Conservation (phyloP, 768 basidiomycete species). For the Amylocystis lapponica region DNA sequence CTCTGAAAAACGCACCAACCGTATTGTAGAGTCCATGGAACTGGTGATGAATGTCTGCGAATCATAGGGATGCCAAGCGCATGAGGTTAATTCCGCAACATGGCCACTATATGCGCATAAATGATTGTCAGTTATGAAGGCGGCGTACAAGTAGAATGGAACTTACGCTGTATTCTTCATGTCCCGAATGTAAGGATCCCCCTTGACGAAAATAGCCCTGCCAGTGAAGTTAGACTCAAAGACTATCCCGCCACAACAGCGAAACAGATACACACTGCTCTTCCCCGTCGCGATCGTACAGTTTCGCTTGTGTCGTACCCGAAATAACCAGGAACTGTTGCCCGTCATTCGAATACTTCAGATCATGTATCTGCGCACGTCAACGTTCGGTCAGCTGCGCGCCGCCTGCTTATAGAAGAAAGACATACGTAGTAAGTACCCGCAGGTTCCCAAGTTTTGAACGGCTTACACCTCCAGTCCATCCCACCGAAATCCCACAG, state of each 20-base stretch:
- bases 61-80: constrained; percentile 91
- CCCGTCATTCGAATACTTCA: constrained; percentile 86
- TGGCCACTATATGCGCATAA: constrained; percentile 62
- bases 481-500: constrained; percentile 99
- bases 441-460: constrained; percentile 94
- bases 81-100: constrained; percentile 85
- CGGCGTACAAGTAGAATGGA: constrained; percentile 6
- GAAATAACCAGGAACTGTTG: constrained; percentile 83
- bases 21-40: constrained; percentile 93
- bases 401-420: constrained; percentile 6
- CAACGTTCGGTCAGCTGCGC: constrained; percentile 5
- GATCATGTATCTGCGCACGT: constrained; percentile 69
- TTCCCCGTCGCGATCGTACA: constrained; percentile 91
- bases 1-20: constrained; percentile 38
- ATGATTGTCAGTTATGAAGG: no score
- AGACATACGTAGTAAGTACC: constrained; percentile 80
- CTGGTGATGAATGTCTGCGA: constrained; percentile 81
- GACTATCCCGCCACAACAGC: constrained; percentile 29
- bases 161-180: constrained; percentile 97
- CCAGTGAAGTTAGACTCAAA: constrained; percentile 47
- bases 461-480: constrained; percentile 85
- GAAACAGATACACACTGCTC: constrained; percentile 61
- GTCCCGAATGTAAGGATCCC: constrained; percentile 96
- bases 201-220: constrained; percentile 82
- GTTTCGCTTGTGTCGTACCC: constrained; percentile 80